Percentiles rank a stretch among this genome's conserved stretches.
phyloP scores from a whole-genome alignment of 495 filamentous ascomycete genomes.

The Clohesyomyces aquaticus region DNA sequence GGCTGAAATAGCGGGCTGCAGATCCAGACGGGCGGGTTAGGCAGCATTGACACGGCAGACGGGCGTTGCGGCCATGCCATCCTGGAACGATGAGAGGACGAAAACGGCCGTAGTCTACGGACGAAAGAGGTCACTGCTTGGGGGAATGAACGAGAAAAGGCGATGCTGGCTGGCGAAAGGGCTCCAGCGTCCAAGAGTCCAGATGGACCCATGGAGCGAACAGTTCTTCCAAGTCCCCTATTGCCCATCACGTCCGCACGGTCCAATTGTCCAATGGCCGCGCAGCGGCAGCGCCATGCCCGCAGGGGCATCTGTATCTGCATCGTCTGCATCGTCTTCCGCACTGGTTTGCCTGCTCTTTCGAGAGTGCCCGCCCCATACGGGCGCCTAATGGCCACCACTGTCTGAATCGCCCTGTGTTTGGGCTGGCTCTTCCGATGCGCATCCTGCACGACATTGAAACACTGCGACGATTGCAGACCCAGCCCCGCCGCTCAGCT shows the following conservation, averaged over 20 bases:
- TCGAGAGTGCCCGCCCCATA: not conserved
- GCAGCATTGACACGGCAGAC: constrained; percentile 23
- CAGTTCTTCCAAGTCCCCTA: too few species aligned
- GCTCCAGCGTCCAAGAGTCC: constrained; percentile 5
- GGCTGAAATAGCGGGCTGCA: constrained; percentile 23
- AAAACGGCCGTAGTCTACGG: too few species aligned
- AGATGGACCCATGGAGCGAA: not conserved
- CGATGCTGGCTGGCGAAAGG: too few species aligned
- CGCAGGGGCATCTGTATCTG: not conserved
- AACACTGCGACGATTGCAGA: constrained; percentile 17
- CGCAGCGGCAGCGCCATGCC: not conserved
- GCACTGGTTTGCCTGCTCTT: too few species aligned
- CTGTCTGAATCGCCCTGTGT: constrained; percentile 1
- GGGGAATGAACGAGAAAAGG: not conserved
- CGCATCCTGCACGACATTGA: constrained; percentile 26
- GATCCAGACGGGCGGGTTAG: constrained; percentile 24
- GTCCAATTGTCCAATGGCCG: not conserved
- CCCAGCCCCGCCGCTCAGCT: constrained; percentile 9
- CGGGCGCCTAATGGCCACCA: constrained; percentile 27
- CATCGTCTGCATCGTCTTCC: too few species aligned
- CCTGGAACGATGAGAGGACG: not conserved
- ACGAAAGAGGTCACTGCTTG: not conserved
- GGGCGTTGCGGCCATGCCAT: not conserved
- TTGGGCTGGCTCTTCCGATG: constrained; percentile 6
- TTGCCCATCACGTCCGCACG: not conserved